These are phyloP conservation scores for Takakia lepidozioides DNA, from an alignment of 225 moss, liverwort and hornwort genomes.

Conservation along the genomic window DNA sequence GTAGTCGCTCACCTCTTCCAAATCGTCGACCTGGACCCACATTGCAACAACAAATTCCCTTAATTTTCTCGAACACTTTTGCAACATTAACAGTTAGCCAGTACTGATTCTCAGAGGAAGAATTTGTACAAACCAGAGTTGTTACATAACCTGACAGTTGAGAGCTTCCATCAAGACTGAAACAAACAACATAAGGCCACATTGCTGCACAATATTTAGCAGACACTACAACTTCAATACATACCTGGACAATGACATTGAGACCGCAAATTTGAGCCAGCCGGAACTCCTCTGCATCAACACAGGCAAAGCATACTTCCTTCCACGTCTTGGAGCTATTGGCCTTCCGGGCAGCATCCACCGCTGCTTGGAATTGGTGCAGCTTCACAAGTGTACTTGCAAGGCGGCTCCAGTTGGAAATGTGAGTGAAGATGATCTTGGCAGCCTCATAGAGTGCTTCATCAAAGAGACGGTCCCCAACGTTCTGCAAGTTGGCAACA, in stretches of 20 bases:
- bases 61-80: too few relatives aligned
- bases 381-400: conserved; percentile 46
- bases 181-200: too few relatives aligned
- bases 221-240: too few relatives aligned
- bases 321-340: conserved; percentile 52
- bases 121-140: too few relatives aligned
- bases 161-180: too few relatives aligned
- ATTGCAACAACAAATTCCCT: too few relatives aligned
- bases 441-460: conserved; percentile 44
- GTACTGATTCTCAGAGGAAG: too few relatives aligned
- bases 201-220: too few relatives aligned
- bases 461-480: conserved; percentile 41
- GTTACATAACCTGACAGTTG: too few relatives aligned
- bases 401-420: conserved; percentile 44
- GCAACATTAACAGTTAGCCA: too few relatives aligned
- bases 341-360: conserved; percentile 53
- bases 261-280: conserved; percentile 51
- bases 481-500: conserved; percentile 41
- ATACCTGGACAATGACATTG: conserved; percentile 46
- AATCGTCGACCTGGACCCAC: conserved; percentile 92
- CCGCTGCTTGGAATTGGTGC: conserved; percentile 49
- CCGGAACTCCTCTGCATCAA: conserved; percentile 44
- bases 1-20: conserved; percentile 87
- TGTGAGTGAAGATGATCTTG: conserved; percentile 41
- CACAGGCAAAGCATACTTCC: conserved; percentile 51